These are phyloP conservation scores for Trametes polyzona DNA, from an alignment of 1,284 basidiomycete genomes.

Conservation along the genomic window DNA sequence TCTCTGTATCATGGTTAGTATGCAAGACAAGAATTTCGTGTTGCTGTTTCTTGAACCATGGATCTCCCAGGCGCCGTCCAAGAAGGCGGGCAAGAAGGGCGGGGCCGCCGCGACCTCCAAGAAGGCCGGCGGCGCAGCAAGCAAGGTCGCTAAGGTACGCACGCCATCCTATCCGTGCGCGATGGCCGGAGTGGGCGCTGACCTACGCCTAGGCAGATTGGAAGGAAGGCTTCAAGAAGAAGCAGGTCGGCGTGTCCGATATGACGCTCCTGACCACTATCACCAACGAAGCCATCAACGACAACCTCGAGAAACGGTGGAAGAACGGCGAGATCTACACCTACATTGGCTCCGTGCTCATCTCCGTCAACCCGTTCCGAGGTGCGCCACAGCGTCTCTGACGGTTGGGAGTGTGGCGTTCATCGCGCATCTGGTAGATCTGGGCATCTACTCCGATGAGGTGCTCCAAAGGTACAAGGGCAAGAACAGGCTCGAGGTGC, in stretches of 20 bases:
- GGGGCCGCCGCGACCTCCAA: constrained; percentile 57
- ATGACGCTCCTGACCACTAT: constrained; percentile 98
- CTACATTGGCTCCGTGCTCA: constrained; percentile 96
- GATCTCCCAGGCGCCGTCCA: constrained; percentile 73
- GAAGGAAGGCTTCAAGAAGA: constrained; percentile 99
- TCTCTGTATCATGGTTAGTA: constrained; percentile 28
- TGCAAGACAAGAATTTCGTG: constrained; percentile 12
- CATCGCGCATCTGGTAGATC: constrained; percentile 55
- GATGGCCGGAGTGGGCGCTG: neutral
- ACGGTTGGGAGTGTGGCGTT: neutral
- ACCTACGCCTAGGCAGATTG: constrained; percentile 78
- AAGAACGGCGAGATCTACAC: constrained; percentile 97
- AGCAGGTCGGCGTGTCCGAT: constrained; percentile 95
- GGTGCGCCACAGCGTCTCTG: constrained; percentile 52
- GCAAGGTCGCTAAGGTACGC: constrained; percentile 77
- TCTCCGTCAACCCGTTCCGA: constrained; percentile 98
- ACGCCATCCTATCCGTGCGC: neutral
- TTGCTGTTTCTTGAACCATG: constrained; percentile 23
- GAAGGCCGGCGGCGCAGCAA: constrained; percentile 56
- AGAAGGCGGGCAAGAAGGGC: constrained; percentile 91
- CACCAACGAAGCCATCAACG: constrained; percentile 97
- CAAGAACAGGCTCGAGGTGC: constrained; percentile 98
- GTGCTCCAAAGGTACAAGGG: constrained; percentile 88
- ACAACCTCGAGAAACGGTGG: constrained; percentile 97
- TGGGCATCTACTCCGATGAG: constrained; percentile 96